A percentile compares a stretch with the other conserved stretches of the same genome.
Conservation (phyloP, 441 rosid genomes). For the Mallotus japonicus region DNA sequence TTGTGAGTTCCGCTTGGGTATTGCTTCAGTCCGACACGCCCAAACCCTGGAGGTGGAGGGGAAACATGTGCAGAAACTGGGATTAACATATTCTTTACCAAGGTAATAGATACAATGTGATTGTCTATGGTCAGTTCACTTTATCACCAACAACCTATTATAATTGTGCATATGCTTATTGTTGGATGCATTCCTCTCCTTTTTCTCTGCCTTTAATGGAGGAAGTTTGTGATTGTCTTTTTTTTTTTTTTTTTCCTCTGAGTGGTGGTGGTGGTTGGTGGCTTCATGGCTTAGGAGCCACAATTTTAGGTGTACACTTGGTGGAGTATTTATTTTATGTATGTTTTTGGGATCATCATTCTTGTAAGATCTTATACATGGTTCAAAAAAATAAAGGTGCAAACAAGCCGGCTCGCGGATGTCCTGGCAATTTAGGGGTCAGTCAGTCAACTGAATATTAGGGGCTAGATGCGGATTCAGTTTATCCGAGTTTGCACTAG, state of each 20-base stretch:
- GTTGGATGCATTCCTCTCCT: neutral
- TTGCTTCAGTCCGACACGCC: slow-evolving; percentile 81
- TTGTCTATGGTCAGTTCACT: neutral
- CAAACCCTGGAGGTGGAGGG: slow-evolving; percentile 94
- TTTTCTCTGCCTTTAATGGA: neutral
- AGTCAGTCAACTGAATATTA: neutral
- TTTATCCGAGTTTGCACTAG: neutral
- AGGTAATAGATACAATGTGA: slow-evolving; percentile 41
- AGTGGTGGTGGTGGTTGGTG: neutral
- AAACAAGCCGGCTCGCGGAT: neutral
- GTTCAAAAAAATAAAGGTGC: neutral
- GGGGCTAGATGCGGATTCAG: neutral
- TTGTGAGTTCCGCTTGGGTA: slow-evolving; percentile 20
- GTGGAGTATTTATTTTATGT: neutral
- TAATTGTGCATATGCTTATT: neutral
- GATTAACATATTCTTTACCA: slow-evolving; percentile 79
- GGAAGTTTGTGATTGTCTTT: neutral
- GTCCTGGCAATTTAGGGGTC: neutral
- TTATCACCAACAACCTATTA: neutral
- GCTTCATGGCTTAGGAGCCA: neutral
- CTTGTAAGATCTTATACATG: neutral
- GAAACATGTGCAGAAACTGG: slow-evolving; percentile 99
- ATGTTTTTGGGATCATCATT: neutral
- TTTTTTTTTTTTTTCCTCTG: neutral
- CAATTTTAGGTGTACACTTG: neutral